Percentiles rank a stretch among this genome's conserved stretches.
Conservation (phyloP, 139 green algal genomes). For the Monoraphidium neglectum region DNA sequence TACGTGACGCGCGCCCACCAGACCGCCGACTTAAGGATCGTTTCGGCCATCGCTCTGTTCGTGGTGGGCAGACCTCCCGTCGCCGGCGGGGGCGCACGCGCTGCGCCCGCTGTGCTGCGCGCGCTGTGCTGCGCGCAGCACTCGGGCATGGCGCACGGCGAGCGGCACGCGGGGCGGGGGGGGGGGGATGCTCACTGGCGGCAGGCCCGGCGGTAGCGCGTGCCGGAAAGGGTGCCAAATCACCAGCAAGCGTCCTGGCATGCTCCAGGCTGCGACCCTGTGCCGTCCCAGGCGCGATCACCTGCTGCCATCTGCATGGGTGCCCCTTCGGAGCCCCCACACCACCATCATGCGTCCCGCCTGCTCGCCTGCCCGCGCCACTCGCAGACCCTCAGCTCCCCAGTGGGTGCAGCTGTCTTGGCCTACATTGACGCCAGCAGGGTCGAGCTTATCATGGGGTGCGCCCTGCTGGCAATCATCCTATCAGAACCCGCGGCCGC, state of each 20-base stretch:
- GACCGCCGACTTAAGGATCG: constrained; percentile 8
- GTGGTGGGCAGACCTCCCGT: background rate
- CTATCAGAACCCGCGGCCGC: background rate
- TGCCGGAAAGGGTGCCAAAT: background rate
- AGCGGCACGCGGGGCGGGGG: too few relatives aligned
- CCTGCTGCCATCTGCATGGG: background rate
- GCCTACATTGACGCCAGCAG: background rate
- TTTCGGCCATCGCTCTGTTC: constrained; percentile 3
- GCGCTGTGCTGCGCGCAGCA: background rate
- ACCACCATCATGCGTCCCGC: background rate
- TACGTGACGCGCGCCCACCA: constrained; percentile 2
- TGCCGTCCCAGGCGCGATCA: background rate
- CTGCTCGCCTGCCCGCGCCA: too few relatives aligned
- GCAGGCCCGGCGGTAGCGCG: too few relatives aligned
- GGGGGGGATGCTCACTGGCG: too few relatives aligned
- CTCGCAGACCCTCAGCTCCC: background rate
- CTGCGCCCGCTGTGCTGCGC: background rate
- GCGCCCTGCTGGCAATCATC: constrained; percentile 4
- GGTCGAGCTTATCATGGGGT: constrained; percentile 10
- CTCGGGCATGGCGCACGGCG: too few relatives aligned
- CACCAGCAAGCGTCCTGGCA: background rate
- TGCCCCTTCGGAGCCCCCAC: background rate
- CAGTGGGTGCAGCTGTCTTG: constrained; percentile 11
- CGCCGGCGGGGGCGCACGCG: too few relatives aligned
- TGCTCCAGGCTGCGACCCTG: background rate